A percentile compares a stretch with the other conserved stretches of the same genome.
These are phyloP conservation scores for Phytophthora kernoviae DNA, from an alignment of 352 stramenopile genomes.

Conservation along the genomic window DNA sequence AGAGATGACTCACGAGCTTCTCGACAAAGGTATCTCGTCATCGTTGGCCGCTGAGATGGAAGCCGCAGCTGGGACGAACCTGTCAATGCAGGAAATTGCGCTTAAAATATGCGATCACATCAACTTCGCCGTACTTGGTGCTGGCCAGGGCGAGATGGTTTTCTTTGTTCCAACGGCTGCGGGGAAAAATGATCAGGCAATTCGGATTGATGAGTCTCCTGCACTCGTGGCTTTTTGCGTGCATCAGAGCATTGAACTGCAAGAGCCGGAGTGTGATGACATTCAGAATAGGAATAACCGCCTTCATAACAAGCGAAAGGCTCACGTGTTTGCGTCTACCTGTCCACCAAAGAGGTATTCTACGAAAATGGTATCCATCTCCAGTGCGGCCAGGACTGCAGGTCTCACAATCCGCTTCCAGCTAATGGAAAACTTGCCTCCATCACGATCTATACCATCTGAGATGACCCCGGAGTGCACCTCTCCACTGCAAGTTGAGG, in stretches of 20 bases:
- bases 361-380: neutral
- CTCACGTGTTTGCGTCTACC: conserved; percentile 45
- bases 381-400: conserved; percentile 1
- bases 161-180: conserved; percentile 47
- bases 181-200: conserved; percentile 17
- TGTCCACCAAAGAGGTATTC: conserved; percentile 21
- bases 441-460: conserved; percentile 1
- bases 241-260: conserved; percentile 39
- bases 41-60: conserved; percentile 59
- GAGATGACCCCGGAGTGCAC: neutral
- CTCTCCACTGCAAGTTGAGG: conserved; percentile 28
- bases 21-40: conserved; percentile 62
- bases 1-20: conserved; percentile 61
- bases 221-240: conserved; percentile 45
- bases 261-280: conserved; percentile 4
- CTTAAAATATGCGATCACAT: conserved; percentile 66
- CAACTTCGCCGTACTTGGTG: conserved; percentile 46
- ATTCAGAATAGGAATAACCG: neutral
- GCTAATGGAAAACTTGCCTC: conserved; percentile 21
- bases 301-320: conserved; percentile 24
- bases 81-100: conserved; percentile 76
- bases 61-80: conserved; percentile 67
- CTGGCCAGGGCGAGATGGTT: conserved; percentile 45
- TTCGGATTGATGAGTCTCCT: conserved; percentile 29
- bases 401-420: conserved; percentile 40